These are phyloP conservation scores for Chlamydomonas sp. DNA, from an alignment of 139 green algal genomes.

Conservation along the genomic window DNA sequence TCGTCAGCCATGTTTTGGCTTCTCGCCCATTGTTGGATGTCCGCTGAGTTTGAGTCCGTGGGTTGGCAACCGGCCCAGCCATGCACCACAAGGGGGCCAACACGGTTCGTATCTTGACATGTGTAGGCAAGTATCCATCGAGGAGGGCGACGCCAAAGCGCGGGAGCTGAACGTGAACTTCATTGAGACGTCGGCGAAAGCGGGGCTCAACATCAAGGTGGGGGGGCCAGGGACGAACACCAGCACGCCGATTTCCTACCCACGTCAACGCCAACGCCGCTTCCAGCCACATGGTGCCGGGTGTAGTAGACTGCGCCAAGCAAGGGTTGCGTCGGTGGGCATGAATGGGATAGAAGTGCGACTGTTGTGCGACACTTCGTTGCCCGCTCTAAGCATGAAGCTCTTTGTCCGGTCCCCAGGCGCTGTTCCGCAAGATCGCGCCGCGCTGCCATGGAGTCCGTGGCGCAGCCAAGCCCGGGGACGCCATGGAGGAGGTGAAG, in stretches of 20 bases:
- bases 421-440: conserved; percentile 98
- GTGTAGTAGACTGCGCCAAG: no score
- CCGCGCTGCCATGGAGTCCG: conserved; percentile 94
- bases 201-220: conserved; percentile 99
- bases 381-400: no score
- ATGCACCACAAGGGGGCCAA: not conserved
- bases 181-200: conserved; percentile 98
- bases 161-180: conserved; percentile 96
- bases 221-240: not conserved
- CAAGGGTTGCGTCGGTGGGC: no score
- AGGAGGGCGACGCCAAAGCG: conserved; percentile 95
- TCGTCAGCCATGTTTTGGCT: no score
- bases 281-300: no score
- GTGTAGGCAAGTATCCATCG: conserved; percentile 94
- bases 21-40: not conserved
- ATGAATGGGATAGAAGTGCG: no score
- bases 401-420: conserved; percentile 56
- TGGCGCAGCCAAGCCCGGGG: conserved; percentile 46
- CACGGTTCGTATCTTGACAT: not conserved
- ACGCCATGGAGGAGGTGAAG: conserved; percentile 49
- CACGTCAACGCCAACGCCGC: no score
- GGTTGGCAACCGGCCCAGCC: not conserved
- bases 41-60: not conserved
- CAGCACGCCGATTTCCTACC: no score
- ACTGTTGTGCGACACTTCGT: not conserved